Evolutionary conservation across 108 stramenopile species (phyloP).

Genomic region (Nannochloropsis gaditana): DNA sequence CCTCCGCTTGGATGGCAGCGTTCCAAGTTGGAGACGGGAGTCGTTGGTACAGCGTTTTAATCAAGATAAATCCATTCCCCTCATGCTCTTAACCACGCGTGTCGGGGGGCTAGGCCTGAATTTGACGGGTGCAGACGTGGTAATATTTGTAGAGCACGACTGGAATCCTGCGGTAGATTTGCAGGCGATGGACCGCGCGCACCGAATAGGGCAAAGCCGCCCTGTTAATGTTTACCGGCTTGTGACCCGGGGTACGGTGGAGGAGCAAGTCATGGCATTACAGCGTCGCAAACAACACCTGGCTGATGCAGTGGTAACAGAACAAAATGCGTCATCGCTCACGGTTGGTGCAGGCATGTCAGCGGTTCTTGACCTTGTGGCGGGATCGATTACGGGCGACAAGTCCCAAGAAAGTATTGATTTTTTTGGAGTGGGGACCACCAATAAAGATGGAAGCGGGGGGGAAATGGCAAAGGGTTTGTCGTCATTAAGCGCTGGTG

Average conservation of each 20-base stretch:
- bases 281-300: slow-evolving; percentile 41
- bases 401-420: not conserved
- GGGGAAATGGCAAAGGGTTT: not conserved
- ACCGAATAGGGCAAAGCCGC: slow-evolving; percentile 71
- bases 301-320: slow-evolving; percentile 36
- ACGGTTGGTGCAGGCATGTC: not conserved
- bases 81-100: slow-evolving; percentile 54
- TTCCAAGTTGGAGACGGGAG: slow-evolving; percentile 24
- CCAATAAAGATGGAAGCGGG: not conserved
- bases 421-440: not conserved
- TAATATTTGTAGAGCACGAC: slow-evolving; percentile 57
- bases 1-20: slow-evolving; percentile 50
- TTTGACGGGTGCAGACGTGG: slow-evolving; percentile 55
- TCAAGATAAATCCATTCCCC: slow-evolving; percentile 29
- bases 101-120: slow-evolving; percentile 56
- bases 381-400: not conserved
- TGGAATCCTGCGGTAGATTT: slow-evolving; percentile 52
- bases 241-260: slow-evolving; percentile 73
- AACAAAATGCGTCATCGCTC: slow-evolving; percentile 30
- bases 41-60: slow-evolving; percentile 38
- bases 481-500: not conserved
- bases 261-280: slow-evolving; percentile 67
- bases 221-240: slow-evolving; percentile 84
- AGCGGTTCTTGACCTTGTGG: not conserved
- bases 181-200: slow-evolving; percentile 72